phyloP scores from a whole-genome alignment of 2,329 filamentous ascomycete species.

The Pseudocercospora vitis region DNA sequence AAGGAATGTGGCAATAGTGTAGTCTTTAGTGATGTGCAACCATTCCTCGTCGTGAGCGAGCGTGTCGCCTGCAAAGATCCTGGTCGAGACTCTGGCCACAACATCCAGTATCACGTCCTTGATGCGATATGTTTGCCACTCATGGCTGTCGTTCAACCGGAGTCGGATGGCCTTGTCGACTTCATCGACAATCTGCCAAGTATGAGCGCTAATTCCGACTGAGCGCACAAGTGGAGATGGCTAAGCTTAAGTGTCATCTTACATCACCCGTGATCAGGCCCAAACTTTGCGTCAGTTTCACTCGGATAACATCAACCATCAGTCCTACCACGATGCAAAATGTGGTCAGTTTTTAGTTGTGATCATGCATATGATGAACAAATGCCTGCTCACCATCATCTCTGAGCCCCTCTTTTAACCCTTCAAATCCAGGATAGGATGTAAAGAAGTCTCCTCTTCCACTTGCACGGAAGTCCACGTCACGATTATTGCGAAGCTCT shows the following conservation, averaged over 20 bases:
- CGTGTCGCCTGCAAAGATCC: constrained; percentile 41
- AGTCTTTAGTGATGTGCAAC: constrained; percentile 39
- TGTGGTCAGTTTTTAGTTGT: no score
- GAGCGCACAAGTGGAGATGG: neutral
- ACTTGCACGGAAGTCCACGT: constrained; percentile 18
- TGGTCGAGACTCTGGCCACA: constrained; percentile 42
- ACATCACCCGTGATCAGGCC: constrained; percentile 16
- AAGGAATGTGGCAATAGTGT: constrained; percentile 30
- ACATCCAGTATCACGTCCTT: constrained; percentile 35
- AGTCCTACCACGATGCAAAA: no score
- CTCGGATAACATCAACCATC: constrained; percentile 20
- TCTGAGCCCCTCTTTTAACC: constrained; percentile 14
- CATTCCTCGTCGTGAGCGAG: constrained; percentile 42
- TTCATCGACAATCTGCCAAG: neutral
- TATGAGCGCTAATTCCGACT: neutral
- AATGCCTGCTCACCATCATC: no score
- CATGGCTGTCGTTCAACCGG: constrained; percentile 1
- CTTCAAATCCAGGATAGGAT: constrained; percentile 26
- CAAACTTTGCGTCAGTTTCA: constrained; percentile 23
- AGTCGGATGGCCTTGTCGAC: neutral
- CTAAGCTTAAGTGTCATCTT: no score
- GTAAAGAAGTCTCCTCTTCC: constrained; percentile 19
- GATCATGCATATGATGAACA: no score
- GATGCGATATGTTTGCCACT: constrained; percentile 13
- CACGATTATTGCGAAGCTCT: constrained; percentile 26